Percentiles rank a stretch among this genome's conserved stretches.
Evolutionary conservation across 2,329 filamentous ascomycete genomes (phyloP).

Genomic region (Fusarium begoniae): DNA sequence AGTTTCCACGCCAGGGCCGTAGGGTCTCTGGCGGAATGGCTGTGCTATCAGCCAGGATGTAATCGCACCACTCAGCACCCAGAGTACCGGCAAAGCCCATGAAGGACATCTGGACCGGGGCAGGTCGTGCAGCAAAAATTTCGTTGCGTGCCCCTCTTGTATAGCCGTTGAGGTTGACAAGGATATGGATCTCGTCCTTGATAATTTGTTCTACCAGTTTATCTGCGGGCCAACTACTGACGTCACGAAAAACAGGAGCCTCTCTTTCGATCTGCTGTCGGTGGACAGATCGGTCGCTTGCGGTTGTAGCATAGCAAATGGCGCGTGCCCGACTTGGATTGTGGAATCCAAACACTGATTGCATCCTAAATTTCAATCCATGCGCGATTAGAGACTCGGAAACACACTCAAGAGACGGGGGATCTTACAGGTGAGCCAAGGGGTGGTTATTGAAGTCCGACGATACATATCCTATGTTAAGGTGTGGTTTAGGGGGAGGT

Average conservation of each 20-base stretch:
- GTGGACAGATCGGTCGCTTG: constrained; percentile 88
- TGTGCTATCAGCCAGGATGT: constrained; percentile 88
- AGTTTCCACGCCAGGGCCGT: constrained; percentile 79
- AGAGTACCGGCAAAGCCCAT: constrained; percentile 98
- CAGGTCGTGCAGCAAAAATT: constrained; percentile 92
- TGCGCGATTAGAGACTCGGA: constrained; percentile 4
- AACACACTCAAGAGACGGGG: background rate
- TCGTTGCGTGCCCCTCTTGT: constrained; percentile 97
- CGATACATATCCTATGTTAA: constrained; percentile 96
- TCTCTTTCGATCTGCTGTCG: constrained; percentile 93
- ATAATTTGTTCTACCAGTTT: constrained; percentile 87
- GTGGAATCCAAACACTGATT: constrained; percentile 96
- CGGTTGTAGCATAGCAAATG: constrained; percentile 94
- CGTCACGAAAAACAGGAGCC: constrained; percentile 89
- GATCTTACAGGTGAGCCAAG: constrained; percentile 79
- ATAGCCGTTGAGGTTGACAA: constrained; percentile 98
- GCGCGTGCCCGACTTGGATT: constrained; percentile 77
- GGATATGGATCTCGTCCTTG: constrained; percentile 87
- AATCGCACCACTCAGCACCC: constrained; percentile 98
- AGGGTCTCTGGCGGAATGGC: constrained; percentile 86
- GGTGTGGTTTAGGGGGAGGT: constrained; percentile 77
- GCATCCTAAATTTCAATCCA: constrained; percentile 69
- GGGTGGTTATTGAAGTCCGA: constrained; percentile 99
- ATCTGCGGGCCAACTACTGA: constrained; percentile 86
- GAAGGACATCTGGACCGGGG: constrained; percentile 98